Base-by-base conservation (phyloP, 1,139 yeast genomes). In the Suhomyces bolitotheri region DNA sequence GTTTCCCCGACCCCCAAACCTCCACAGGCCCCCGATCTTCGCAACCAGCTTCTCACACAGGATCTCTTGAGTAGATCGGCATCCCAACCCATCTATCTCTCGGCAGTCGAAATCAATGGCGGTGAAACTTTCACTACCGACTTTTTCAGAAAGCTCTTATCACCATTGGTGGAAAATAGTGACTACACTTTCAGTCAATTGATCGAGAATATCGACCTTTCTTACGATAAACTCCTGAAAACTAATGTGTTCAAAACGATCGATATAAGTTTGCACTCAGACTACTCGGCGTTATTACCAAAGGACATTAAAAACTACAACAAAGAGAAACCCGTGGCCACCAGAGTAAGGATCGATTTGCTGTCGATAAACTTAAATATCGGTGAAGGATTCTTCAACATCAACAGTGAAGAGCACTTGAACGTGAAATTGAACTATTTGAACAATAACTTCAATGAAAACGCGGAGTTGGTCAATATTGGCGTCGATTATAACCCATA, bases 131-230 rank as follows among this genome's bases (percentile, higher is more conserved):
- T 75, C 48, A 62, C 75, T 29, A 56, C 61, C 34, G 64, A 64
- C 27, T 76, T 75, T 50, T 73, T 72, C 56, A 53, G 56, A 38
- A 73, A 71, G 46, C 54, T 75, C 25, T 56, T 76, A 34, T 43
- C 58, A 2, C 81, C 82, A 12, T 55, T 76, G 40, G 56, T 71
- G 19, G 56, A 51, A 8, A 51, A 62, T 1, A 61, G 74, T 28
- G 79, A 73, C 50, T 65, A 67, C 39, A 75, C 80, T 1, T 56
- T 76, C 30, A 58, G 54, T 8, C 70, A 71, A 44, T 59, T 77
- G 45, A 43, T 71, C 8, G 47, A 49, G 3, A 49, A 48, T 12
- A 52, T 68, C 20, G 54, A 58, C 8, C 33, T 37, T 7, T 51
- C 66, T 13, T 52, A 59, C 31, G 50, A 48, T n/a, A 62, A 57